Base-by-base conservation (phyloP, 148 eudicot species). In the Vaccinium corymbosum region DNA sequence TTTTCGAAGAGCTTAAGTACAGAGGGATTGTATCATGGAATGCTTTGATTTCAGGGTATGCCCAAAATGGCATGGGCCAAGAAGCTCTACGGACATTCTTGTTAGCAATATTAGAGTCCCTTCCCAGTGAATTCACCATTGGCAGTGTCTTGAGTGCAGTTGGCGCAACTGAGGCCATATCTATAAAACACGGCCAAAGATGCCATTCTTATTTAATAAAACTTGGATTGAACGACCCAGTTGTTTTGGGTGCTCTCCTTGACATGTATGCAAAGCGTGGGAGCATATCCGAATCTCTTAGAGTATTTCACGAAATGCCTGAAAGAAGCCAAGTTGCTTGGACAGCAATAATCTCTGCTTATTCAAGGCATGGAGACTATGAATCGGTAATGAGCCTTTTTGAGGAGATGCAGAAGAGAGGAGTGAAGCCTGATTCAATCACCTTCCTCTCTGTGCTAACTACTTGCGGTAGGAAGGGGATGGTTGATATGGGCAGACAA, bases 191-290 rank as follows among this genome's bases (percentile, higher is more conserved):
- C 52, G 98, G 99, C 76, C 92, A 97, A 89, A 66, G 89, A 87
- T 91, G 90, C 76, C 99, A 97, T 74, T 89, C 91, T 77, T 91
- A 86, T 79, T 73, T 97, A 38, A 52, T 86, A 62, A 97, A 94
- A 82, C 87, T 92, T 0, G 95, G 98, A 68, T 78, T 94, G 25
- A 89, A 92, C 84, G 70, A 92, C 75, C 91, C 90, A 66, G 82
- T 94, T 73, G 92, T 93, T 70, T 92, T 92, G 14, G 90, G 90
- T 25, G 90, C 97, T 75, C 90, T 97, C 49, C 97, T 94, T 73
- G 98, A 94, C 83, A 97, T 94, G 99, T 97, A 94, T 77, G 94
- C 95, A 75, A 97, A 93, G 80, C 91, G 97, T 83, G 99, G 98
- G 62, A 93, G 92, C 89, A 93, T 97, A 32, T 77, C n/a, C 12